Evolutionary conservation across 495 filamentous ascomycete genomes (phyloP).

Genomic region (Lophiostoma macrostomum): DNA sequence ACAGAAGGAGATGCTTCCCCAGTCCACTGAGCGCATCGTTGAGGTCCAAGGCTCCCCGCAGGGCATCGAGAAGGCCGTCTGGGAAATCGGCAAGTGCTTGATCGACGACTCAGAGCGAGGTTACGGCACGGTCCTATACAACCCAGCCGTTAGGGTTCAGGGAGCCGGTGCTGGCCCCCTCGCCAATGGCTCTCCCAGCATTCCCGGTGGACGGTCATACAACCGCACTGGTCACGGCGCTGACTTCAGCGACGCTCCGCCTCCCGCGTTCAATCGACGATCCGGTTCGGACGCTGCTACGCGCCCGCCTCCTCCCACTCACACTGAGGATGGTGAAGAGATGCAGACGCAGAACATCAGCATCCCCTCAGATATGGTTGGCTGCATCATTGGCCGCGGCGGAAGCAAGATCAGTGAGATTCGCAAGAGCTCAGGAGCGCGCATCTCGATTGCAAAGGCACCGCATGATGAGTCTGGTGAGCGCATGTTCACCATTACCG

Average conservation of each 20-base stretch:
- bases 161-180: constrained; percentile 54
- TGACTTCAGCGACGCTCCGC: constrained; percentile 84
- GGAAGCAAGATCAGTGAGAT: constrained; percentile 98
- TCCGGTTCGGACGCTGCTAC: constrained; percentile 74
- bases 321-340: constrained; percentile 94
- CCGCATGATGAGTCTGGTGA: constrained; percentile 97
- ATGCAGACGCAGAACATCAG: constrained; percentile 99
- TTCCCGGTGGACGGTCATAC: constrained; percentile 61
- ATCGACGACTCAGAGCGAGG: constrained; percentile 97
- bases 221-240: constrained; percentile 93
- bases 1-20: constrained; percentile 98
- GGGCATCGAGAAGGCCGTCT: constrained; percentile 89
- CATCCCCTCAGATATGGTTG: constrained; percentile 98
- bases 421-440: constrained; percentile 88
- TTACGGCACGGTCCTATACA: constrained; percentile 94
- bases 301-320: constrained; percentile 69
- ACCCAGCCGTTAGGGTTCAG: constrained; percentile 82
- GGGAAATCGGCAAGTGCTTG: constrained; percentile 98
- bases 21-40: constrained; percentile 97
- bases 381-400: constrained; percentile 93
- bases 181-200: constrained; percentile 43
- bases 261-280: constrained; percentile 63
- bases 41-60: constrained; percentile 92
- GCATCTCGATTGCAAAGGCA: constrained; percentile 97
- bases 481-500: constrained; percentile 99